phyloP scores from a whole-genome alignment of 352 stramenopile species.

The Phytophthora sansomeana region DNA sequence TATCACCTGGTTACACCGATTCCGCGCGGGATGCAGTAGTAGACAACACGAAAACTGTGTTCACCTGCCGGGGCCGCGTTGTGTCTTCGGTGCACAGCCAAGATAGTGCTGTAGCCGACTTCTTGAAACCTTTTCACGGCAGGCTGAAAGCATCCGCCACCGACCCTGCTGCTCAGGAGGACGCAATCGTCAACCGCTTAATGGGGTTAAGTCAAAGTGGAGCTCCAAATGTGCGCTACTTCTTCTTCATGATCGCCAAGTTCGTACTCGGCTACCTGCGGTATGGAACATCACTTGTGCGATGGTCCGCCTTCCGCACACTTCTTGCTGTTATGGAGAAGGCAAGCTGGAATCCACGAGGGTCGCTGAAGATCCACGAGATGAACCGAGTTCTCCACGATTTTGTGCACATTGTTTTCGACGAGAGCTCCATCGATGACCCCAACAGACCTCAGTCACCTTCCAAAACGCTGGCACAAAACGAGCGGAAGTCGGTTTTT shows the following conservation, averaged over 20 bases:
- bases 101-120: slow-evolving; percentile 47
- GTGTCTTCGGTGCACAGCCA: slow-evolving; percentile 73
- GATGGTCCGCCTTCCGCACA: slow-evolving; percentile 62
- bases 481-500: slow-evolving; percentile 41
- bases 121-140: slow-evolving; percentile 63
- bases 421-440: slow-evolving; percentile 51
- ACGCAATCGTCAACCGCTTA: slow-evolving; percentile 44
- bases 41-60: slow-evolving; percentile 49
- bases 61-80: slow-evolving; percentile 50
- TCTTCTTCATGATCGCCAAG: slow-evolving; percentile 57
- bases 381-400: slow-evolving; percentile 56
- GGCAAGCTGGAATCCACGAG: slow-evolving; percentile 50
- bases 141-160: slow-evolving; percentile 4
- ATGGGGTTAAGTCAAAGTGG: slow-evolving; percentile 42
- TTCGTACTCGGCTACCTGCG: slow-evolving; percentile 65
- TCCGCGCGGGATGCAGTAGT: slow-evolving; percentile 33
- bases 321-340: slow-evolving; percentile 72
- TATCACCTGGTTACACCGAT: slow-evolving; percentile 55
- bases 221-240: slow-evolving; percentile 51
- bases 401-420: slow-evolving; percentile 65
- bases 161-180: slow-evolving; percentile 24
- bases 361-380: slow-evolving; percentile 48
- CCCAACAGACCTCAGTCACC: slow-evolving; percentile 4
- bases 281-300: slow-evolving; percentile 47
- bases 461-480: slow-evolving; percentile 2